Evolutionary conservation across 2,329 filamentous ascomycete species (phyloP).

Genomic region (Fonsecaea multimorphosa): DNA sequence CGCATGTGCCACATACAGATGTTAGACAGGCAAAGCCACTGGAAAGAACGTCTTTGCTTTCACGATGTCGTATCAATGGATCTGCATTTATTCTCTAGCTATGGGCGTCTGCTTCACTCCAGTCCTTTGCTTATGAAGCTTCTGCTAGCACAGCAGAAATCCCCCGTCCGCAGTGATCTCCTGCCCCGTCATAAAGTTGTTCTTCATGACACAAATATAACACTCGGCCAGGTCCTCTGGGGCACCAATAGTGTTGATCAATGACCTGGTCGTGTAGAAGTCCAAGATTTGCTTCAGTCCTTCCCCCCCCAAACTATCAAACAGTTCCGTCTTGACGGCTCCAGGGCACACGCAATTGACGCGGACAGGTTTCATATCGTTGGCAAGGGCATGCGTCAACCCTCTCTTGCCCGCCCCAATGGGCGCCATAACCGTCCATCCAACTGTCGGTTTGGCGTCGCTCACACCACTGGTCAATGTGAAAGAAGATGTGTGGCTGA

Average conservation of each 20-base stretch:
- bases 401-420: slow-evolving; percentile 43
- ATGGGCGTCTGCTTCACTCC: neutral
- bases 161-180: slow-evolving; percentile 48
- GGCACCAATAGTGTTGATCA: slow-evolving; percentile 41
- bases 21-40: neutral
- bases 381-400: slow-evolving; percentile 47
- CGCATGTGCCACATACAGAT: neutral
- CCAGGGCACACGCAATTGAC: slow-evolving; percentile 53
- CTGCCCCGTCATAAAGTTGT: slow-evolving; percentile 49
- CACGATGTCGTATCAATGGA: neutral
- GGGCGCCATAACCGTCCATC: slow-evolving; percentile 44
- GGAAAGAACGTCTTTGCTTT: neutral
- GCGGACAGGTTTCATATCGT: slow-evolving; percentile 52
- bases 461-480: slow-evolving; percentile 51
- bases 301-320: slow-evolving; percentile 41
- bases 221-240: slow-evolving; percentile 52
- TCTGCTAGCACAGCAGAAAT: slow-evolving; percentile 38
- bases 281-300: slow-evolving; percentile 42
- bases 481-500: slow-evolving; percentile 43
- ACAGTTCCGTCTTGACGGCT: slow-evolving; percentile 50
- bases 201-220: slow-evolving; percentile 54
- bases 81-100: neutral
- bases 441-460: slow-evolving; percentile 44
- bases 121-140: too few relatives aligned
- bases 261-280: slow-evolving; percentile 43